Evolutionary conservation across 2,329 filamentous ascomycete genomes (phyloP).

Genomic region (Diplocarpon rosae): DNA sequence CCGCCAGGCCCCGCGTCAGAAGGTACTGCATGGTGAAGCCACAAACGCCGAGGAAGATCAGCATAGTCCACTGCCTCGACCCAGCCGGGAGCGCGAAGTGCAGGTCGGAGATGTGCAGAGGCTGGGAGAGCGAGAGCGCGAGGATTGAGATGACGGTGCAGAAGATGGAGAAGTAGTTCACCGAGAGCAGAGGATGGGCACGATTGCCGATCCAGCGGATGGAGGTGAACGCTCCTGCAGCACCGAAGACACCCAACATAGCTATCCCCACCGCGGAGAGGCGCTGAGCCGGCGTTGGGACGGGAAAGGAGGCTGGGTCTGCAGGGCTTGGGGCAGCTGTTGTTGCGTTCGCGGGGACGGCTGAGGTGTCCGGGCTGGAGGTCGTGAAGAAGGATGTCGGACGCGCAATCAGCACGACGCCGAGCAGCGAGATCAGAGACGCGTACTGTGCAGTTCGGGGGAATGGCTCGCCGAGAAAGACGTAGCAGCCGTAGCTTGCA

Average conservation of each 20-base stretch:
- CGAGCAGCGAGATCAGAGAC: conserved; percentile 61
- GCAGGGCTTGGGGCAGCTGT: neutral
- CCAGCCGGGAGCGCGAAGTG: conserved; percentile 33
- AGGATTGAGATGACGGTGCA: conserved; percentile 56
- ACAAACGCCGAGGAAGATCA: conserved; percentile 57
- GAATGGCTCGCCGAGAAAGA: conserved; percentile 66
- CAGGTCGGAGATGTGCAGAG: conserved; percentile 28
- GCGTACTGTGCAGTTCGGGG: conserved; percentile 67
- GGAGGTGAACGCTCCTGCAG: conserved; percentile 60
- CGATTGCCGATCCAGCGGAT: conserved; percentile 75
- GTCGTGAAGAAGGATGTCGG: conserved; percentile 30
- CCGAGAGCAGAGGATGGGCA: conserved; percentile 71
- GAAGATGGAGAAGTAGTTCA: conserved; percentile 71
- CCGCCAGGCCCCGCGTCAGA: conserved; percentile 60
- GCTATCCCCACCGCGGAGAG: conserved; percentile 60
- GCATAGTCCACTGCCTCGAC: conserved; percentile 45
- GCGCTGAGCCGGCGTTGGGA: conserved; percentile 30
- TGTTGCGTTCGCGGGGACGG: conserved; percentile 3
- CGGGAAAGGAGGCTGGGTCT: conserved; percentile 7
- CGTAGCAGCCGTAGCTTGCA: conserved; percentile 68
- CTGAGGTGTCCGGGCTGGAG: neutral
- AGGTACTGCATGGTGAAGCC: conserved; percentile 82
- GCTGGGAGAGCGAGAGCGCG: conserved; percentile 42
- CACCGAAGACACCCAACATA: conserved; percentile 67
- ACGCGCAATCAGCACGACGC: conserved; percentile 74